These are phyloP conservation scores for Cytospora piceae DNA, from an alignment of 2,329 filamentous ascomycete species.

Conservation along the genomic window DNA sequence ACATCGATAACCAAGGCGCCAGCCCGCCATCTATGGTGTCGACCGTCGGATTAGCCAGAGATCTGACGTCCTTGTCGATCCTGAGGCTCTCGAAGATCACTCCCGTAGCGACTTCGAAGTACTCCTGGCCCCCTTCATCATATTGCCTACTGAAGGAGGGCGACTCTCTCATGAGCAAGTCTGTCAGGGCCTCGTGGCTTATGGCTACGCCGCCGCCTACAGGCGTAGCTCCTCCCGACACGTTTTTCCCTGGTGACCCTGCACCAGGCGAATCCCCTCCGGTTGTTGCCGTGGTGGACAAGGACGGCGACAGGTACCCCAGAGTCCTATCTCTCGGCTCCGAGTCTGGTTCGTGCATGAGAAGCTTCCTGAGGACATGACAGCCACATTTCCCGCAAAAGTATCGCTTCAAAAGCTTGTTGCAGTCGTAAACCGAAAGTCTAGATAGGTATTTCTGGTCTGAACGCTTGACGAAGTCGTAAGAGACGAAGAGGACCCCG, in stretches of 20 bases:
- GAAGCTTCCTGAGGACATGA: conserved; percentile 42
- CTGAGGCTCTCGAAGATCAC: conserved; percentile 34
- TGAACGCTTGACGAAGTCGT: conserved; percentile 38
- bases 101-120: conserved; percentile 44
- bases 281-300: neutral
- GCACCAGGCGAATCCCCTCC: neutral
- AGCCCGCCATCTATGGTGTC: conserved; percentile 45
- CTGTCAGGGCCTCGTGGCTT: neutral
- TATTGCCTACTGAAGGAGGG: neutral
- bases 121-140: neutral
- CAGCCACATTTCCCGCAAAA: conserved; percentile 49
- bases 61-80: neutral
- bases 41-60: neutral
- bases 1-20: conserved; percentile 38
- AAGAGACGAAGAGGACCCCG: conserved; percentile 46
- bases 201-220: neutral
- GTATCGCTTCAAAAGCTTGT: conserved; percentile 35
- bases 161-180: neutral
- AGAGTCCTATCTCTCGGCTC: neutral
- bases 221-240: neutral
- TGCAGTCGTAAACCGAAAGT: conserved; percentile 1
- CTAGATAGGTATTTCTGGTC: conserved; percentile 31
- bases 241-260: neutral
- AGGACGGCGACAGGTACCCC: conserved; percentile 33
- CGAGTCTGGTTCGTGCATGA: no score